Base-by-base conservation (phyloP, 1,284 basidiomycete species). In the Boletus austroedulis region DNA sequence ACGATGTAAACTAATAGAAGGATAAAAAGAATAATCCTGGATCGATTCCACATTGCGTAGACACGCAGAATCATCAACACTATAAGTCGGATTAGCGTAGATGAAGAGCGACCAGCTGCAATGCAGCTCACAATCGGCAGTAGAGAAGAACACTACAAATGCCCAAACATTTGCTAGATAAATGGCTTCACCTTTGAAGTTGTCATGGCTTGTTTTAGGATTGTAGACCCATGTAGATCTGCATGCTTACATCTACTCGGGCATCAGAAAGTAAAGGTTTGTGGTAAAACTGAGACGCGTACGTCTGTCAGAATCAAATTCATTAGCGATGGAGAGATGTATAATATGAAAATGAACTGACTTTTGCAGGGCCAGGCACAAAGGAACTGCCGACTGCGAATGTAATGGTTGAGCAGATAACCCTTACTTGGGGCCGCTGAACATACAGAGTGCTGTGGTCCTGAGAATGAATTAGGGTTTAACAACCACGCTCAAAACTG, bases 21-120 rank as follows among this genome's bases (percentile, higher is more conserved):
- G 23, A 32, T 24, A 4, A 0, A 58, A 4, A 67, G 34, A 7
- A 67, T 45, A 2, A 2, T n/a, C 4, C n/a, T 63, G 8, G 60
- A 65, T 38, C n/a, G 49, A 48, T 50, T 53, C 56, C 56, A 65
- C 57, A 65, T 67, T 8, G 57, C 51, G 9, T 59, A 63, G 3
- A 67, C 53, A 4, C 65, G 59, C 10, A 67, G 14, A 36, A 67
- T 49, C 31, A 32, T 32, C 10, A 32, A 11, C 31, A 32, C 31
- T 32, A 32, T 32, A 32, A 32, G 11, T 4, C 31, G 12, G 10
- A 14, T 32, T 9, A 41, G 8, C 40, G 9, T 36, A 2, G 14
- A 19, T 5, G n/a, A 41, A 23, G 21, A 11, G 17, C 4, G 17
- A 41, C 17, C 17, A n/a, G 8, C 5, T 8, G 21, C 61, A 67